phyloP scores from a whole-genome alignment of 805 yeast species.

The Yarrowia sp. region DNA sequence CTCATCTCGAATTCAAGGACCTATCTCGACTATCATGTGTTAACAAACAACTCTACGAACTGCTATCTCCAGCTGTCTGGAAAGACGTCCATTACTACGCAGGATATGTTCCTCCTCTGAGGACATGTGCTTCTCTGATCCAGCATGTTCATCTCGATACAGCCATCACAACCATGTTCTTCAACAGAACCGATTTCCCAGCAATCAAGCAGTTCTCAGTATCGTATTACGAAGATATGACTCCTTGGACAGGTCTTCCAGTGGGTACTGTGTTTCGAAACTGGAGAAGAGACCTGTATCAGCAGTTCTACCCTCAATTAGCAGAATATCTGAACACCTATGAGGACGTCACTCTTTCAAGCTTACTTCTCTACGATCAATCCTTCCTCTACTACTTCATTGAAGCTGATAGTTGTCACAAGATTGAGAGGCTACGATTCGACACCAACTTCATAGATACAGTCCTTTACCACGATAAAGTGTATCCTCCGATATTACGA shows the following conservation, averaged over 20 bases:
- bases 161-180: conserved; percentile 24
- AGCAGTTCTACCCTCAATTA: conserved; percentile 20
- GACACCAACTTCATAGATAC: conserved; percentile 20
- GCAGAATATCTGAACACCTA: conserved; percentile 8
- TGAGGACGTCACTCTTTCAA: conserved; percentile 3
- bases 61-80: conserved; percentile 9
- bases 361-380: conserved; percentile 13
- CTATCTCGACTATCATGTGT: conserved; percentile 20
- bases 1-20: conserved; percentile 15
- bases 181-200: neutral
- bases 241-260: conserved; percentile 17
- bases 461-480: conserved; percentile 21
- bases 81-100: conserved; percentile 11
- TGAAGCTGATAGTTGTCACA: conserved; percentile 20
- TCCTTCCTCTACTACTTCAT: conserved; percentile 22
- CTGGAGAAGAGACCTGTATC: conserved; percentile 23
- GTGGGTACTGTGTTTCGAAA: conserved; percentile 20
- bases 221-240: conserved; percentile 16
- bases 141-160: conserved; percentile 19
- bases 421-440: conserved; percentile 11
- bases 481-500: conserved; percentile 16
- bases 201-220: conserved; percentile 13
- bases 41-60: conserved; percentile 11
- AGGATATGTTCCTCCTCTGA: conserved; percentile 16
- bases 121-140: conserved; percentile 8